Percentiles rank a stretch among this genome's conserved stretches.
Conservation (phyloP, 768 basidiomycete species). For the Hypholoma sublateritium region DNA sequence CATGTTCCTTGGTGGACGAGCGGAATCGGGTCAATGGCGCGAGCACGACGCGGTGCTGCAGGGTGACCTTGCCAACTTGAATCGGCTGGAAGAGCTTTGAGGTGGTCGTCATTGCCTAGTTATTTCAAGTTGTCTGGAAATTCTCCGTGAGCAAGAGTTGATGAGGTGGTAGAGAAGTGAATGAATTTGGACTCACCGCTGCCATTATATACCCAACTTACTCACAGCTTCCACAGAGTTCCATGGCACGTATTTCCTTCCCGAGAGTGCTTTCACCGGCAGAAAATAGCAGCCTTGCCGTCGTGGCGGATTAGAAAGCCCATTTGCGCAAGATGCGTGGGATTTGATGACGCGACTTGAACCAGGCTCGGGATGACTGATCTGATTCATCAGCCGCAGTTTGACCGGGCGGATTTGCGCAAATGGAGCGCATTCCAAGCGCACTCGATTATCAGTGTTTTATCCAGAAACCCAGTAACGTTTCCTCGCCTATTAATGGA, state of each 20-base stretch:
- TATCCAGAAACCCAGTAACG: too few relatives aligned
- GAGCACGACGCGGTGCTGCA: conserved; percentile 53
- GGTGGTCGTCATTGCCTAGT: conserved; percentile 11
- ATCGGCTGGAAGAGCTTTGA: conserved; percentile 46
- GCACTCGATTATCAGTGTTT: too few relatives aligned
- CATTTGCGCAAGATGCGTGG: background rate
- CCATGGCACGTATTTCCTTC: background rate
- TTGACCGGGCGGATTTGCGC: too few relatives aligned
- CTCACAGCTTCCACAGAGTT: background rate
- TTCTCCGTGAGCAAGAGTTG: background rate
- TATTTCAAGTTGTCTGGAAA: too few relatives aligned
- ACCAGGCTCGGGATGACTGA: background rate
- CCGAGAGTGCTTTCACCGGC: background rate
- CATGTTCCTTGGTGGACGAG: conserved; percentile 33
- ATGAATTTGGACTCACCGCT: background rate
- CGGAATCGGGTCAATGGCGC: conserved; percentile 52
- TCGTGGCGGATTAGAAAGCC: background rate
- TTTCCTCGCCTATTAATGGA: too few relatives aligned
- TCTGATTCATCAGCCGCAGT: background rate
- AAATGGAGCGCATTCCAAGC: too few relatives aligned
- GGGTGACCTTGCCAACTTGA: conserved; percentile 37
- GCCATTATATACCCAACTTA: too few relatives aligned
- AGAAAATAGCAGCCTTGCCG: background rate
- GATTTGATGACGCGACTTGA: background rate
- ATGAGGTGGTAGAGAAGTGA: background rate